Conservation (phyloP, 306 rosid genomes). For the Potentilla sterilis region DNA sequence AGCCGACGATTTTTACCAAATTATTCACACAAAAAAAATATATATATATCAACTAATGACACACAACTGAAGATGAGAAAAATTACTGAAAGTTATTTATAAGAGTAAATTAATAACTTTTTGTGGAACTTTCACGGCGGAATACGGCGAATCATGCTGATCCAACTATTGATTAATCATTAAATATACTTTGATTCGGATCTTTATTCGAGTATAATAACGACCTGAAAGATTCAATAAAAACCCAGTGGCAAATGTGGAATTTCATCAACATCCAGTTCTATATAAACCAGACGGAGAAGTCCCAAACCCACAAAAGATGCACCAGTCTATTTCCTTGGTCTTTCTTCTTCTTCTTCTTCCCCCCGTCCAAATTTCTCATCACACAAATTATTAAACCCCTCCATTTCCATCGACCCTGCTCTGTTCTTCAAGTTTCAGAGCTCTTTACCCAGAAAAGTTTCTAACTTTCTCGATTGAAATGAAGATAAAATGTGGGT, state of each 20-base stretch:
- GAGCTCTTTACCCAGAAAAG: not conserved
- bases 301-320: not conserved
- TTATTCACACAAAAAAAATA: no score
- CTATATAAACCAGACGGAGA: not conserved
- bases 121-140: no score
- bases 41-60: no score
- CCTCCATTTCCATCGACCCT: constrained; percentile 5
- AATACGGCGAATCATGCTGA: no score
- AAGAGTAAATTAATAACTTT: no score
- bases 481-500: constrained; percentile 15
- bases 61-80: no score
- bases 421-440: not conserved
- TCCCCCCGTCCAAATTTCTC: not conserved
- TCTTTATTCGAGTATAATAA: not conserved
- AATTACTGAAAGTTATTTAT: no score
- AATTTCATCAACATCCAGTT: not conserved
- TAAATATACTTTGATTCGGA: not conserved
- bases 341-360: not conserved
- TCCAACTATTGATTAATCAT: no score
- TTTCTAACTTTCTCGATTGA: not conserved
- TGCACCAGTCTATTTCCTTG: not conserved
- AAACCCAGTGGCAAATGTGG: not conserved
- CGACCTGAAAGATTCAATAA: not conserved
- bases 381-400: not conserved
- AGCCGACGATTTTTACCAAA: no score